phyloP scores from a whole-genome alignment of 129 eudicot species.

The Artemisia annua region DNA sequence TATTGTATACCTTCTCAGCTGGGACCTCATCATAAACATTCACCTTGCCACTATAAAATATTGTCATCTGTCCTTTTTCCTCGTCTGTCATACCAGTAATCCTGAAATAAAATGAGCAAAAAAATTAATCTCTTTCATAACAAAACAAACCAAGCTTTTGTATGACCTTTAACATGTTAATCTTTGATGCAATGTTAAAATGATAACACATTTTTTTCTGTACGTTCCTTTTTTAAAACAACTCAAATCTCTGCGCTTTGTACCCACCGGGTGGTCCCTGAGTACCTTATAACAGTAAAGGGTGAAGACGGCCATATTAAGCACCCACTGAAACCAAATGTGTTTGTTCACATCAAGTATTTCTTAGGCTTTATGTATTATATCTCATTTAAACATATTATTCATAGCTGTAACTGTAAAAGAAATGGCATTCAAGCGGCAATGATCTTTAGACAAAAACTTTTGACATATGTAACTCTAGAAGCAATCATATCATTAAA shows the following conservation, averaged over 20 bases:
- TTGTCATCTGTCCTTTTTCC: conserved; percentile 68
- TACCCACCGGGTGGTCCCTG: too few species aligned
- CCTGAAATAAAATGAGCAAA: conserved; percentile 43
- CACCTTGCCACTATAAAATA: conserved; percentile 82
- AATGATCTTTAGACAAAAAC: not conserved
- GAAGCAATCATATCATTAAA: not conserved
- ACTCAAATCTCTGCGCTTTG: too few species aligned
- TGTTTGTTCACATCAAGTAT: not conserved
- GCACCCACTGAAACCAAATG: not conserved
- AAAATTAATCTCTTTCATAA: conserved; percentile 14
- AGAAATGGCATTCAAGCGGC: conserved; percentile 4
- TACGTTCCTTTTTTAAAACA: too few species aligned
- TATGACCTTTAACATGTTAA: conserved; percentile 4
- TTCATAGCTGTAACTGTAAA: not conserved
- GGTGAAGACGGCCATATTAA: not conserved
- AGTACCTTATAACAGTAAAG: too few species aligned
- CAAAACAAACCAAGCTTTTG: conserved; percentile 14
- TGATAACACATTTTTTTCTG: not conserved
- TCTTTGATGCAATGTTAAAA: not conserved
- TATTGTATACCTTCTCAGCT: conserved; percentile 57
- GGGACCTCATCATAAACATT: conserved; percentile 81
- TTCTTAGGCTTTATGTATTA: not conserved
- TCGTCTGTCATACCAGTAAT: conserved; percentile 39
- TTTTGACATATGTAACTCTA: not conserved
- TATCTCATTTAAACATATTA: not conserved